Evolutionary conservation across 805 yeast species (phyloP), one percentile per base, ranked within the genome.

Genomic region (Saccharomycopsis sp.): DNA sequence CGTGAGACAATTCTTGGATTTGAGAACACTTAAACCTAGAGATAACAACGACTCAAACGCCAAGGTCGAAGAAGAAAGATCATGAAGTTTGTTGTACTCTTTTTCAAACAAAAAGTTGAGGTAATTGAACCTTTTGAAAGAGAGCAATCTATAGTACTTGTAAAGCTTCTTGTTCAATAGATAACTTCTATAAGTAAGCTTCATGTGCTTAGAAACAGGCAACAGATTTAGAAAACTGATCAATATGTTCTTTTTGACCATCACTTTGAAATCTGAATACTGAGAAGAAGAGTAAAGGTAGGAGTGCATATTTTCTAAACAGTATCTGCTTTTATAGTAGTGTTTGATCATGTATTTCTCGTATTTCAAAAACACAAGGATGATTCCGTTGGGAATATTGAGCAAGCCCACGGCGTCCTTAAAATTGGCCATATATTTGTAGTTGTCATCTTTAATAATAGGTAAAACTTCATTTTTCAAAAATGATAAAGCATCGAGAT

Each of bases 21-120:
- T 40, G 26, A 44, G 30, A 9, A 35, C 43, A 30, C 45, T 39
- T 9, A 47, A 23, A n/a, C 50, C 50, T 21, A 47, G 32, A 3
- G 48, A 44, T 8, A 47, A 21, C 5, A 43, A 22, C 7, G 16
- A 17, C 21, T 43, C 44, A 30, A 47, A 47, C 4, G 45, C 20
- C 5, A 22, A 21, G 16, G 34, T 30, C 7, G 32, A 20, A 8
- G 13, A 19, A 12, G 18, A 15, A 5, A 36, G 26, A 23, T 30
- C 36, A 25, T 44, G 41, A 10, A 43, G 31, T 21, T 47, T 26
- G 23, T 47, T 29, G 32, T 20, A 41, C 21, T 29, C 30, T 4
- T 33, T 17, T 6, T 26, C 19, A 30, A 44, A 47, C 4, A 47
- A 6, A n/a, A 13, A 13, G 23, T 47, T 47, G 23, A 47, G 32